Evolutionary conservation across 768 basidiomycete genomes (phyloP).

Genomic region (Pleurotus salmoneostramineus): DNA sequence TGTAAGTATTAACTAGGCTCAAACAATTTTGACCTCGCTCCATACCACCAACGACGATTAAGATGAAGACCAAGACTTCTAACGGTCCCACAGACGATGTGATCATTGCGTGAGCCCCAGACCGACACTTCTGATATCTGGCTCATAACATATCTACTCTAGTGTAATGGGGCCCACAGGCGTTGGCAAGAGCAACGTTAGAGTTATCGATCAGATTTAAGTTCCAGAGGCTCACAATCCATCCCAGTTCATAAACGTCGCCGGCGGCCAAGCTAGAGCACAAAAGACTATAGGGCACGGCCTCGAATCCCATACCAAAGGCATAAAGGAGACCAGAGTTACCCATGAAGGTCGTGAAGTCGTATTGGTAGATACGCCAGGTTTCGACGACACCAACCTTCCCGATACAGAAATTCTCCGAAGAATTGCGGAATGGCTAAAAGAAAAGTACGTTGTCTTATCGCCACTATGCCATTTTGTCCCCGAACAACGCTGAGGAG

Average conservation of each 20-base stretch:
- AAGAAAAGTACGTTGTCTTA: constrained; percentile 12
- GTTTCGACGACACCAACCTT: constrained; percentile 30
- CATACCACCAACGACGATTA: too few species aligned
- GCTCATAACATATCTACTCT: background rate
- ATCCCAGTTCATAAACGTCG: too few species aligned
- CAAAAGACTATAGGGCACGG: constrained; percentile 12
- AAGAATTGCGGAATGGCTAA: constrained; percentile 30
- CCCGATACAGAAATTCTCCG: constrained; percentile 32
- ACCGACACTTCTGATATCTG: background rate
- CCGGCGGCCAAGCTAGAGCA: constrained; percentile 10
- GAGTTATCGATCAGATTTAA: too few species aligned
- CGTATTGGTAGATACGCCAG: constrained; percentile 34
- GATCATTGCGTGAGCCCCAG: constrained; percentile 6
- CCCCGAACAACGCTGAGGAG: background rate
- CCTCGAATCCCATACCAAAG: constrained; percentile 35
- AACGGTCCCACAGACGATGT: background rate
- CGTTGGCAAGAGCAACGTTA: constrained; percentile 24
- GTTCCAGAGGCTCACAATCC: too few species aligned
- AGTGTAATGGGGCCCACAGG: constrained; percentile 27
- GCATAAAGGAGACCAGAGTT: constrained; percentile 25
- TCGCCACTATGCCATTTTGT: background rate
- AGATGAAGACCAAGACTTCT: background rate
- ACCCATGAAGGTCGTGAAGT: constrained; percentile 19
- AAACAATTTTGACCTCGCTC: too few species aligned
- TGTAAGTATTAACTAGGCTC: too few species aligned